Evolutionary conservation across 2,329 filamentous ascomycete species (phyloP).

Genomic region (Trichoderma arundinaceum): DNA sequence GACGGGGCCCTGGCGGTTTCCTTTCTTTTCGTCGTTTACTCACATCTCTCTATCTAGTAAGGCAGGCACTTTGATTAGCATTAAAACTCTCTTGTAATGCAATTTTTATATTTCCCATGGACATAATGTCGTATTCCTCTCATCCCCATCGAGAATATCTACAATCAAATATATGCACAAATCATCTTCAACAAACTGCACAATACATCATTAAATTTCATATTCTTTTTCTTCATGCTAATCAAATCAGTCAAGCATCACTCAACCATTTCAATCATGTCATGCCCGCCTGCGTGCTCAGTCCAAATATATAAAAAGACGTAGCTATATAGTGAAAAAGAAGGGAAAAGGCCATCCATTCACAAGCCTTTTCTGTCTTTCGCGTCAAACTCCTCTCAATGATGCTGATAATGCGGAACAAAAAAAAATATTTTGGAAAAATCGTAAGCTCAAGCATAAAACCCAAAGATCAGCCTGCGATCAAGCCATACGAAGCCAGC

Average conservation of each 20-base stretch:
- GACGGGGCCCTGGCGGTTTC: conserved; percentile 13
- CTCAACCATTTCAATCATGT: conserved; percentile 4
- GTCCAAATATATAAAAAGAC: conserved; percentile 12
- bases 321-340: conserved; percentile 9
- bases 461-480: conserved; percentile 7
- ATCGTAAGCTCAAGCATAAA: conserved; percentile 13
- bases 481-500: conserved; percentile 18
- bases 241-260: conserved; percentile 13
- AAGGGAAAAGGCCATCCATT: not conserved
- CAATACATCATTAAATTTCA: conserved; percentile 12
- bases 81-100: not conserved
- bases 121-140: not conserved
- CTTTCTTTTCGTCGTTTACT: not conserved
- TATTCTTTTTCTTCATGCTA: conserved; percentile 17
- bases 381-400: conserved; percentile 10
- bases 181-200: too few species aligned
- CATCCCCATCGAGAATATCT: not conserved
- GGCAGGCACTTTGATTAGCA: conserved; percentile 7
- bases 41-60: not conserved
- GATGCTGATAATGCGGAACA: not conserved
- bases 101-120: not conserved
- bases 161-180: too few species aligned
- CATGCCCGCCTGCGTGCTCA: conserved; percentile 20
- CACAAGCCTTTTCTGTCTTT: not conserved
- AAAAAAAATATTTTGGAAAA: not conserved